A percentile compares a stretch with the other conserved stretches of the same genome.
phyloP scores from a whole-genome alignment of 2,329 filamentous ascomycete species.

The Exophiala calicioides region DNA sequence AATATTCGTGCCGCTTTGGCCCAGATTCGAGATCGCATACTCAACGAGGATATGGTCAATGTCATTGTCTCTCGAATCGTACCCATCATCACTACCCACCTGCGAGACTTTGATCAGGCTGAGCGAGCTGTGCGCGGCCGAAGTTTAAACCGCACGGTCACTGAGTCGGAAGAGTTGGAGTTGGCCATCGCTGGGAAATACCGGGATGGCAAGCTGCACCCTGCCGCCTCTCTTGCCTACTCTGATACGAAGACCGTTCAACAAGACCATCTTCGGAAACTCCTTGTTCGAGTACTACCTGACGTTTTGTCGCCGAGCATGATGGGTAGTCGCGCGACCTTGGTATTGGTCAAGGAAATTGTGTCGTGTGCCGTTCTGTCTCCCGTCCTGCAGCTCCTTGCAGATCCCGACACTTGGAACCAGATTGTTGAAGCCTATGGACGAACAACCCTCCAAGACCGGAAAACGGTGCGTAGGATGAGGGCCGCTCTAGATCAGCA shows the following conservation, averaged over 20 bases:
- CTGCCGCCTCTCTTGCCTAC: constrained; percentile 78
- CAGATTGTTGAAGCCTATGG: constrained; percentile 89
- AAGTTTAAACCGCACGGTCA: constrained; percentile 84
- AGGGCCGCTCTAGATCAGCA: constrained; percentile 92
- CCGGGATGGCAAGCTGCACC: constrained; percentile 81
- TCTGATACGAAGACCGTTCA: constrained; percentile 82
- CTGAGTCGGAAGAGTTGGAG: constrained; percentile 94
- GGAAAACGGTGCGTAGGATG: constrained; percentile 89
- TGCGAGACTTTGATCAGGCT: constrained; percentile 87
- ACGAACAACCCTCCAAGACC: constrained; percentile 84
- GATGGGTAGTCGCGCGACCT: constrained; percentile 77
- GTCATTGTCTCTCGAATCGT: constrained; percentile 78
- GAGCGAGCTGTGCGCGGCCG: constrained; percentile 83
- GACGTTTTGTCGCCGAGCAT: constrained; percentile 71
- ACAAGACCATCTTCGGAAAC: constrained; percentile 80
- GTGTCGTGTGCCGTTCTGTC: constrained; percentile 88
- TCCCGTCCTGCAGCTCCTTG: constrained; percentile 75
- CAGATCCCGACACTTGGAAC: constrained; percentile 97
- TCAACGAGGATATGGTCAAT: constrained; percentile 79
- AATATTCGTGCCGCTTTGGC: constrained; percentile 72
- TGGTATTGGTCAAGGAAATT: constrained; percentile 80
- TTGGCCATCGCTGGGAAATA: constrained; percentile 95
- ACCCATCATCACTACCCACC: constrained; percentile 83
- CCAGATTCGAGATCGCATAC: constrained; percentile 70
- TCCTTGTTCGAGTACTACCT: constrained; percentile 72